Base-by-base conservation (phyloP, 1,139 yeast species). In the Pichia sp. region DNA sequence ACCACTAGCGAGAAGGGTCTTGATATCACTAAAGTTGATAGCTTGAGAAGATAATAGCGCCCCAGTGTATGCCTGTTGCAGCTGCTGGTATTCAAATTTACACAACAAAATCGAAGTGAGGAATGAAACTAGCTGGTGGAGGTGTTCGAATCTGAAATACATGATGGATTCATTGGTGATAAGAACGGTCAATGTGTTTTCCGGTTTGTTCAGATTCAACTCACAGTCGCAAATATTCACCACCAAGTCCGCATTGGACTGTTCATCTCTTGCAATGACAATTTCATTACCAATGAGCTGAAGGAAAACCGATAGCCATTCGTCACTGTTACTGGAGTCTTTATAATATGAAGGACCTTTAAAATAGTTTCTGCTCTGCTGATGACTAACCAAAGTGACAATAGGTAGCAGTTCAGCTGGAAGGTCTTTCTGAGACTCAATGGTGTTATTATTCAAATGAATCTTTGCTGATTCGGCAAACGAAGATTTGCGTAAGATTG, bases 21-120 rank as follows among this genome's bases (percentile, higher is more conserved):
- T 75, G 41, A 75, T 68, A 55, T 77, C 82, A n/a, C 73, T 66
- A 50, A 76, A 67, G 48, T 68, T 64, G 5, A 76, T 65, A 1
- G 79, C 81, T 52, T 73, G 74, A n/a, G 72, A 59, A n/a, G 79
- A 72, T 40, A 77, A 61, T 33, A 75, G 60, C 9, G 75, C 80
- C 11, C 81, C 82, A 1, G 81, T 75, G 55, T 69, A 77, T 11
- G 78, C 71, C 59, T 76, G 79, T 58, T 73, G 76, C 47, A 77
- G 64, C 42, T 75, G 72, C 33, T 67, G 64, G 53, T 66, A 68
- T 57, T 77, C 82, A 54, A 66, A 75, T 51, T 72, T 73, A 34
- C 77, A 61, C 45, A 77, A 60, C 45, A 69, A 59, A 36, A 76
- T 58, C 6, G 75, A 71, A 1, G 77, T 65, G 29, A 73, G 64